Evolutionary conservation across 345 rosid genomes (phyloP), one percentile per base, ranked within the genome.

Genomic region (Rhizophora mangle): DNA sequence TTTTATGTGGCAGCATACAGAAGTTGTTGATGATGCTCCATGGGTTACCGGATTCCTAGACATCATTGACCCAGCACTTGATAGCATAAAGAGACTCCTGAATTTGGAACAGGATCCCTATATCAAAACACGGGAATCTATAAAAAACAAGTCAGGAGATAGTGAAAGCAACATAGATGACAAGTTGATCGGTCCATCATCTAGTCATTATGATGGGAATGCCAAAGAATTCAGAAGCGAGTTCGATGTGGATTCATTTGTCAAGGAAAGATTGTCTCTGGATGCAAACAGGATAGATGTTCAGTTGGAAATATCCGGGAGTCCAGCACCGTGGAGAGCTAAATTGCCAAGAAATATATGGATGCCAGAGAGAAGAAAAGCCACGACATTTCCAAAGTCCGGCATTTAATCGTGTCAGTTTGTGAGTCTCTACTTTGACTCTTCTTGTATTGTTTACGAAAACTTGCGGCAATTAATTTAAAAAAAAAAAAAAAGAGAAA

Each of bases 1-100:
- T 62, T 29, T 53, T 37, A 22, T 75, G 58, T 47, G 65, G 76
- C 88, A 95, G 99, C 83, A 93, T 2, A 95, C 86, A 2, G 99
- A 95, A 81, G 87, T 95, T 16, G 96, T 89, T 10, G 99, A 95
- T 37, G 99, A 95, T 82, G 82, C 93, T 19, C 89, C 97, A 3
- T 95, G 97, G 99, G 86, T 89, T 55, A 86, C 75, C 22, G 99
- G 99, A 60, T 83, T 95, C 77, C 64, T 89, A 30, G 96, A 92
- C 64, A 86, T 89, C 65, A 81, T 95, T 52, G 97, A 95, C 60
- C 99, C 97, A 13, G 96, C 99, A 37, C 80, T 95, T n/a, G 93
- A 88, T 78, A 88, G 89, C 39, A 89, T 95, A 69, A 95, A 91
- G 84, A 87, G 80, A 72, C 82, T 91, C 55, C 78, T 95, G 80